Conservation (phyloP, 306 rosid genomes). For the Cucurbita argyrosperma region DNA sequence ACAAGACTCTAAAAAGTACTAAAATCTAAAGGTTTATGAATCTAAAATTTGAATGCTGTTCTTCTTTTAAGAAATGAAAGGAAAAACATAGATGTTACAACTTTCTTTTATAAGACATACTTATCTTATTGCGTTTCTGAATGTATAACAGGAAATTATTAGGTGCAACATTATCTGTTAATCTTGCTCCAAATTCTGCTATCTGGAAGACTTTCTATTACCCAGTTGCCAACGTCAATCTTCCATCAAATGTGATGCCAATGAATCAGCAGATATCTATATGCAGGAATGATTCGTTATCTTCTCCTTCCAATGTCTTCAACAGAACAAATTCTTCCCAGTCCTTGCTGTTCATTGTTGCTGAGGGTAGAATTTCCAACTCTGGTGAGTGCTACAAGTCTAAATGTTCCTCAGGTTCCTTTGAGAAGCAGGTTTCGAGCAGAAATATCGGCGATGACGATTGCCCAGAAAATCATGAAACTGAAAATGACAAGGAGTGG, state of each 20-base stretch:
- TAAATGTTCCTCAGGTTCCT: constrained; percentile 10
- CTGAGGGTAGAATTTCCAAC: constrained; percentile 15
- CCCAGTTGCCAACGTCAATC: constrained; percentile 15
- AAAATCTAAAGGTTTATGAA: neutral
- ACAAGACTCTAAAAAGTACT: too few species aligned
- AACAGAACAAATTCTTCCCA: constrained; percentile 20
- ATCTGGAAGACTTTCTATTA: constrained; percentile 19
- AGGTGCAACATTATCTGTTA: constrained; percentile 15
- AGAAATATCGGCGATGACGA: constrained; percentile 9
- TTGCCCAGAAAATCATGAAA: constrained; percentile 7
- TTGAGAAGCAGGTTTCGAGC: constrained; percentile 8
- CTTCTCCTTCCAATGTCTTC: constrained; percentile 14
- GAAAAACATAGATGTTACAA: neutral
- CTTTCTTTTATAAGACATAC: neutral
- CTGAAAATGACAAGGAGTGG: constrained; percentile 36
- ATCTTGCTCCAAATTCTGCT: constrained; percentile 15
- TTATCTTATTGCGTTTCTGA: constrained; percentile 2
- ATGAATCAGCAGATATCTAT: constrained; percentile 16
- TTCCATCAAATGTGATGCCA: constrained; percentile 7
- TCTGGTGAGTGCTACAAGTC: constrained; percentile 8
- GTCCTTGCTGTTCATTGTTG: constrained; percentile 18
- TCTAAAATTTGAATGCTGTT: neutral
- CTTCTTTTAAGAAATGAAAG: neutral
- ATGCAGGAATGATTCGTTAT: constrained; percentile 14
- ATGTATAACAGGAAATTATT: constrained; percentile 31